Conservation (phyloP, 1,284 basidiomycete species). For the Leccinum subspadiceum region DNA sequence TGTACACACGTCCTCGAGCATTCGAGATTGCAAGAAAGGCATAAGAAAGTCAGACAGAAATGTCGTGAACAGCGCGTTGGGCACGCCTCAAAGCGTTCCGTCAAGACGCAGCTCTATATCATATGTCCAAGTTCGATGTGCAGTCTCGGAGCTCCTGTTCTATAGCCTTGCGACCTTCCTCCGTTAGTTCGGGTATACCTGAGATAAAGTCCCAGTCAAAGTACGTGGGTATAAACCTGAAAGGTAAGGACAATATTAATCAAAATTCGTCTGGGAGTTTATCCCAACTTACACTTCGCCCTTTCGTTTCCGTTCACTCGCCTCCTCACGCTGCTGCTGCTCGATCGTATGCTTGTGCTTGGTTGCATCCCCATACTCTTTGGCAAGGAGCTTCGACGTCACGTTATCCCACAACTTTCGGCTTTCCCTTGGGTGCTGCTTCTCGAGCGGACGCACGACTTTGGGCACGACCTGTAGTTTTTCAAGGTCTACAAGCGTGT, state of each 20-base stretch:
- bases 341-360: slow-evolving; percentile 86
- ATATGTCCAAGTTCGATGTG: slow-evolving; percentile 12
- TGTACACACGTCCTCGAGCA: slow-evolving; percentile 5
- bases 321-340: slow-evolving; percentile 85
- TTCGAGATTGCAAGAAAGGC: slow-evolving; percentile 5
- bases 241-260: neutral
- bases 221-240: slow-evolving; percentile 78
- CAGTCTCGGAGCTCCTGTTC: slow-evolving; percentile 60
- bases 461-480: slow-evolving; percentile 80
- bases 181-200: slow-evolving; percentile 77
- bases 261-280: neutral
- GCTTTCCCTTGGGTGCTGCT: slow-evolving; percentile 82
- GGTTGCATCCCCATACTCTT: slow-evolving; percentile 89
- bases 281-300: slow-evolving; percentile 65
- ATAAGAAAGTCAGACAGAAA: slow-evolving; percentile 8
- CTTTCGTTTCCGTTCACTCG: slow-evolving; percentile 78
- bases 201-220: slow-evolving; percentile 73
- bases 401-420: slow-evolving; percentile 88
- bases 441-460: slow-evolving; percentile 76
- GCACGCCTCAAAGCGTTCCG: neutral
- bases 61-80: slow-evolving; percentile 3
- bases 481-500: slow-evolving; percentile 76
- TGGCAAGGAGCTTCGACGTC: slow-evolving; percentile 71
- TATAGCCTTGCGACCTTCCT: slow-evolving; percentile 65
- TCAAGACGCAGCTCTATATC: slow-evolving; percentile 14